Evolutionary conservation across 2,329 filamentous ascomycete genomes (phyloP).

Genomic region (Phialemonium atrogriseum): DNA sequence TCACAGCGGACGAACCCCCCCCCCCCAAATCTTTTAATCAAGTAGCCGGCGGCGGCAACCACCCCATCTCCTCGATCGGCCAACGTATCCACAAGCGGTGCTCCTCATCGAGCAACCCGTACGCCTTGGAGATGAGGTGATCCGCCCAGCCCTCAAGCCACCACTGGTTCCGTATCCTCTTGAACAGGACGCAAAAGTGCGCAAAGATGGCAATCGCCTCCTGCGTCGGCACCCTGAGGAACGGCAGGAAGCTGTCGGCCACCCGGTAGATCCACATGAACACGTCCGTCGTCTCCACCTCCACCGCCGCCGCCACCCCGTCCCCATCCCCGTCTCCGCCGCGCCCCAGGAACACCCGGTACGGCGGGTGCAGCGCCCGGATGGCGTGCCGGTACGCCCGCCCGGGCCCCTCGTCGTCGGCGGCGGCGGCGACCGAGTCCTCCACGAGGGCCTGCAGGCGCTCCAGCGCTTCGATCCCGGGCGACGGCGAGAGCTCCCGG

Average conservation of each 20-base stretch:
- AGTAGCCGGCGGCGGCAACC: no score
- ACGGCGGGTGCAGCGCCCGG: conserved; percentile 18
- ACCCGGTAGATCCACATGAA: conserved; percentile 25
- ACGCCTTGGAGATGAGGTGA: conserved; percentile 23
- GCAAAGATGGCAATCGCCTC: conserved; percentile 25
- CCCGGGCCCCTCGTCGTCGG: no score
- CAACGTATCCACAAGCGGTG: conserved; percentile 27
- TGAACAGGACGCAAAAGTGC: conserved; percentile 23
- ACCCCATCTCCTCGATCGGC: no score
- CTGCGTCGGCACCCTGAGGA: conserved; percentile 20
- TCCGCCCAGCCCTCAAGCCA: conserved; percentile 27
- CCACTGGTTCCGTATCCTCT: conserved; percentile 24
- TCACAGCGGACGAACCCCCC: no score
- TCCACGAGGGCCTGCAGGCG: no score
- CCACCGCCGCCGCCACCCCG: no score
- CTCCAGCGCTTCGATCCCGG: no score
- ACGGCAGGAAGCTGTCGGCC: conserved; percentile 20
- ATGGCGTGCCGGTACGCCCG: no score
- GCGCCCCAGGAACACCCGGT: conserved; percentile 13
- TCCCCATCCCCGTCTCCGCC: no score
- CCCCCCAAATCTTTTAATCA: no score
- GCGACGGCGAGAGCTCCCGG: no score
- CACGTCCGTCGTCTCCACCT: conserved; percentile 22
- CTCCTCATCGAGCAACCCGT: conserved; percentile 24
- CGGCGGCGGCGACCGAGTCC: no score